These are phyloP conservation scores for Abrus precatorius DNA, from an alignment of 306 rosid genomes.

Conservation along the genomic window DNA sequence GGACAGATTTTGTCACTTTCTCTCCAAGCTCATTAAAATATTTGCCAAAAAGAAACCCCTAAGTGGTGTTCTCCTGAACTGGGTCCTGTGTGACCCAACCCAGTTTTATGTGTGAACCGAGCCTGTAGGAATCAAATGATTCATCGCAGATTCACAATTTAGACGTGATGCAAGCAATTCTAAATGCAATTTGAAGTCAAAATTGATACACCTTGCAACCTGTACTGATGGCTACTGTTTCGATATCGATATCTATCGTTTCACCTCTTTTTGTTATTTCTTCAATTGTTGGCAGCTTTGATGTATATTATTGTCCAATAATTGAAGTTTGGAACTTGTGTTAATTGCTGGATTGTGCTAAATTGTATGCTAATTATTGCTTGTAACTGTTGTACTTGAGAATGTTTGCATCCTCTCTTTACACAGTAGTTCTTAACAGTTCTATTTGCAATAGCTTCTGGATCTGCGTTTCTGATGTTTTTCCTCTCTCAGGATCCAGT, in stretches of 20 bases:
- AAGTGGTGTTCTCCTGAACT: too few species aligned
- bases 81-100: too few species aligned
- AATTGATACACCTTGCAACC: too few species aligned
- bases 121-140: too few species aligned
- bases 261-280: not conserved
- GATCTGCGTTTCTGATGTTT: slow-evolving; percentile 42
- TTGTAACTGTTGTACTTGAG: slow-evolving; percentile 6
- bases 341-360: slow-evolving; percentile 21
- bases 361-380: not conserved
- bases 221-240: too few species aligned
- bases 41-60: too few species aligned
- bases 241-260: not conserved
- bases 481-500: slow-evolving; percentile 86
- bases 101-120: too few species aligned
- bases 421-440: not conserved
- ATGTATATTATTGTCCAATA: slow-evolving; percentile 6
- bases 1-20: too few species aligned
- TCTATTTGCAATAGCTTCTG: slow-evolving; percentile 40
- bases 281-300: not conserved
- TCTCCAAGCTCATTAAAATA: too few species aligned
- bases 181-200: too few species aligned
- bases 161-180: too few species aligned
- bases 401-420: slow-evolving; percentile 29
- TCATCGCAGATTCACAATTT: too few species aligned
- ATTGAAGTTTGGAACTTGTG: slow-evolving; percentile 1